phyloP scores from a whole-genome alignment of 768 basidiomycete genomes.

The Favolaschia claudopus region DNA sequence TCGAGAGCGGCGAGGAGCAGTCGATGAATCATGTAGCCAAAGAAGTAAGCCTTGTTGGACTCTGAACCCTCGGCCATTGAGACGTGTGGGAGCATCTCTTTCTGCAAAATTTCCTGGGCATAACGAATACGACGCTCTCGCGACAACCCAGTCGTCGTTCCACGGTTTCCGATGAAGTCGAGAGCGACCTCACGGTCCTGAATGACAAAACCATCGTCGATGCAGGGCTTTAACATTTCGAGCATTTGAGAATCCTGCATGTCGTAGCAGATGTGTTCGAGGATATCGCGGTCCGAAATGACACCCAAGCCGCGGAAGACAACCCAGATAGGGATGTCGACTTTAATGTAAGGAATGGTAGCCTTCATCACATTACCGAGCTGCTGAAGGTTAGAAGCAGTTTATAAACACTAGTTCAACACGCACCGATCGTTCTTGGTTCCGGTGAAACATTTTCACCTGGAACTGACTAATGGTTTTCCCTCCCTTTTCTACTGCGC shows the following conservation, averaged over 20 bases:
- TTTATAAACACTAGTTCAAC: not conserved
- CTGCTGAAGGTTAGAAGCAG: constrained; percentile 45
- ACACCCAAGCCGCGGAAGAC: constrained; percentile 98
- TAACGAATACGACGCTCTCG: constrained; percentile 94
- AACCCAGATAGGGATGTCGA: constrained; percentile 98
- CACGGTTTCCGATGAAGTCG: constrained; percentile 98
- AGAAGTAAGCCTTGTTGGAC: constrained; percentile 99
- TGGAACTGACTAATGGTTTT: constrained; percentile 98
- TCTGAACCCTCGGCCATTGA: constrained; percentile 96
- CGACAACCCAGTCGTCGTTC: constrained; percentile 91
- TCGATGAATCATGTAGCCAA: constrained; percentile 99
- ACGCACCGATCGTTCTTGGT: constrained; percentile 88
- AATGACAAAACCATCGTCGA: constrained; percentile 98
- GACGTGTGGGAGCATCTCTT: constrained; percentile 98
- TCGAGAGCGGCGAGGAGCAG: constrained; percentile 93
- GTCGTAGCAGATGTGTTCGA: constrained; percentile 99
- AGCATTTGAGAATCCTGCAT: constrained; percentile 95
- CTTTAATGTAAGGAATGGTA: constrained; percentile 96
- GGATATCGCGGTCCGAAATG: constrained; percentile 95
- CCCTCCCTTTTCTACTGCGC: constrained; percentile 96
- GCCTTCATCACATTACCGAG: constrained; percentile 94
- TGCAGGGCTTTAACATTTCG: constrained; percentile 98
- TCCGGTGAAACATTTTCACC: constrained; percentile 94
- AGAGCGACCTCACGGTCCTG: constrained; percentile 97
- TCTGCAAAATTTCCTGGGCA: constrained; percentile 97